Evolutionary conservation across 805 yeast species (phyloP).

Genomic region (Spathaspora sp.): DNA sequence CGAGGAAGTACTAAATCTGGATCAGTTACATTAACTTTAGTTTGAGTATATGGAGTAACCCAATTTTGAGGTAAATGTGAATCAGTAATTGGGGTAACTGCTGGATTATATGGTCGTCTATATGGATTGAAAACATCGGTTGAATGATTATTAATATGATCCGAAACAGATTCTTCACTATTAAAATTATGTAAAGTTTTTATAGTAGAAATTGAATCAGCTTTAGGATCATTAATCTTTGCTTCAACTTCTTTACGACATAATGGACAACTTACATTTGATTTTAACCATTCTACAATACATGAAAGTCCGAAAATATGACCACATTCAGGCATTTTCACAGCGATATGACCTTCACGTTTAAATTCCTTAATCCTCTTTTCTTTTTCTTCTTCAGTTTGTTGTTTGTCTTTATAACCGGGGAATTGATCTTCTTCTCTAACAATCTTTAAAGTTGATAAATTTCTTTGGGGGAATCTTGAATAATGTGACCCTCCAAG

Average conservation of each 20-base stretch:
- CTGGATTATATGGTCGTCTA: constrained; percentile 31
- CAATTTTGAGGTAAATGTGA: constrained; percentile 31
- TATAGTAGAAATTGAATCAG: constrained; percentile 7
- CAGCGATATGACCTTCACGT: constrained; percentile 28
- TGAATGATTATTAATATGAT: constrained; percentile 24
- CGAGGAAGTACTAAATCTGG: constrained; percentile 30
- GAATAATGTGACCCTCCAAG: constrained; percentile 19
- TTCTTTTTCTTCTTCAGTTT: constrained; percentile 10
- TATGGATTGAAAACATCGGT: constrained; percentile 38
- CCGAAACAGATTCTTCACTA: constrained; percentile 13
- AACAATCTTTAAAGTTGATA: constrained; percentile 15
- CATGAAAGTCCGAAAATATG: constrained; percentile 41
- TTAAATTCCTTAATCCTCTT: constrained; percentile 8
- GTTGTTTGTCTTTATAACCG: constrained; percentile 18
- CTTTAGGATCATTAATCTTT: constrained; percentile 13
- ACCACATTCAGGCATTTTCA: constrained; percentile 39
- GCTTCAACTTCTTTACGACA: constrained; percentile 37
- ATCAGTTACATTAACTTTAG: constrained; percentile 10
- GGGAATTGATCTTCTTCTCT: constrained; percentile 24
- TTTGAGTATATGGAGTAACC: constrained; percentile 19
- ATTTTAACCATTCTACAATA: constrained; percentile 38
- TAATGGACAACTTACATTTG: constrained; percentile 38
- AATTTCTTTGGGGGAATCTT: constrained; percentile 25
- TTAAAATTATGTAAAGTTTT: constrained; percentile 14
- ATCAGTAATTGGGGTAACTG: constrained; percentile 38